Conservation (phyloP, 202 grass and related monocot species). For the Dendrocalamus latiflorus region DNA sequence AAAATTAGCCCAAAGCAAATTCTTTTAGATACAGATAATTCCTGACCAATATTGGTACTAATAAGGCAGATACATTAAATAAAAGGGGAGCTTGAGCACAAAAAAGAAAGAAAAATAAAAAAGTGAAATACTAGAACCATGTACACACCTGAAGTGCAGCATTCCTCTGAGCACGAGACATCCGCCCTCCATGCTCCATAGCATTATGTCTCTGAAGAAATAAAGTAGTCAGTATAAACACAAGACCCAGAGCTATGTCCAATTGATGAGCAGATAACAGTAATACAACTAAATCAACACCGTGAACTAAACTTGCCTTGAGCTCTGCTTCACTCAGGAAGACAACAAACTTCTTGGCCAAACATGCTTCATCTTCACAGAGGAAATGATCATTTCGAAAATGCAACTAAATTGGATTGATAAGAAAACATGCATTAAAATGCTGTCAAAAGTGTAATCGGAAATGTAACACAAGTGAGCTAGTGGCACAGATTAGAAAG, state of each 20-base stretch:
- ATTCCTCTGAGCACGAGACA: constrained; percentile 93
- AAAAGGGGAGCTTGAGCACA: not conserved
- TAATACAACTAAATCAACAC: constrained; percentile 13
- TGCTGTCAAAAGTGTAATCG: not conserved
- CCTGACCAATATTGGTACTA: not conserved
- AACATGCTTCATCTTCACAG: constrained; percentile 77
- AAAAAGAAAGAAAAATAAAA: not conserved
- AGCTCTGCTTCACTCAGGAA: constrained; percentile 74
- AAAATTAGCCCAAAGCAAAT: constrained; percentile 7
- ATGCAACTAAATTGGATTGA: constrained; percentile 53
- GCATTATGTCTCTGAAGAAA: constrained; percentile 91
- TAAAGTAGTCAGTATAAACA: constrained; percentile 6
- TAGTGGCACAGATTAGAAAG: not conserved
- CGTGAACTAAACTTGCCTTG: constrained; percentile 50
- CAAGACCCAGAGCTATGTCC: not conserved
- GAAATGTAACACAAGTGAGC: not conserved
- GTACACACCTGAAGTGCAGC: constrained; percentile 73
- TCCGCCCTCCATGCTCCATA: constrained; percentile 69
- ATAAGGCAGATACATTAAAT: not conserved
- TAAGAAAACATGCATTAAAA: constrained; percentile 14
- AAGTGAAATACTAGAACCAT: not conserved
- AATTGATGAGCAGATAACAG: not conserved
- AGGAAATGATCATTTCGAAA: constrained; percentile 93
- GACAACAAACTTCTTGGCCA: constrained; percentile 82
- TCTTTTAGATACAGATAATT: not conserved